A percentile compares a stretch with the other conserved stretches of the same genome.
Evolutionary conservation across 116 monocot genomes (phyloP).

Genomic region (Papilionanthe hybrid): DNA sequence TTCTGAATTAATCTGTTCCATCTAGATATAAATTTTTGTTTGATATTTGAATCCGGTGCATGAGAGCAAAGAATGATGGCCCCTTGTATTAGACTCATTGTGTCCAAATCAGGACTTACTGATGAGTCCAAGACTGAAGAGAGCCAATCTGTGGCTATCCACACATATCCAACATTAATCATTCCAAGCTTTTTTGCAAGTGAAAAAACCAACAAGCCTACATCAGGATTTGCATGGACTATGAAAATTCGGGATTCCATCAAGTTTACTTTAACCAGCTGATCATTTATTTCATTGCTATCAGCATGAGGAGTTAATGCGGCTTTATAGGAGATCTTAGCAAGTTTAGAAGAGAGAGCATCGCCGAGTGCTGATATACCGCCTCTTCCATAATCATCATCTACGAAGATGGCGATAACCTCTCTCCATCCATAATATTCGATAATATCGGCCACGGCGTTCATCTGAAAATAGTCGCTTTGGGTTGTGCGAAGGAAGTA

Average conservation of each 20-base stretch:
- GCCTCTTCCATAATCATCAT: slow-evolving; percentile 82
- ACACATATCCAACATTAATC: slow-evolving; percentile 79
- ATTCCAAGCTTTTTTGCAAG: slow-evolving; percentile 62
- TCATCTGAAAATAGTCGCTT: slow-evolving; percentile 83
- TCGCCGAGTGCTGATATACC: slow-evolving; percentile 58
- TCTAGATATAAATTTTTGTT: slow-evolving; percentile 35
- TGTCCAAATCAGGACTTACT: slow-evolving; percentile 16
- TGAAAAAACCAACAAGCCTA: slow-evolving; percentile 63
- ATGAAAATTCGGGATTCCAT: slow-evolving; percentile 83
- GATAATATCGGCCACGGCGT: slow-evolving; percentile 62
- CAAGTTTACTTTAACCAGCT: slow-evolving; percentile 55
- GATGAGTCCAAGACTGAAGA: slow-evolving; percentile 72
- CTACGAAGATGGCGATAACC: slow-evolving; percentile 71
- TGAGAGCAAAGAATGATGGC: slow-evolving; percentile 65
- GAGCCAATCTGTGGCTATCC: slow-evolving; percentile 97
- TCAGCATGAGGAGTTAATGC: slow-evolving; percentile 49
- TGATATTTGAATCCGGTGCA: slow-evolving; percentile 53
- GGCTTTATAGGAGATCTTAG: slow-evolving; percentile 76
- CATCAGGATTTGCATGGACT: slow-evolving; percentile 90
- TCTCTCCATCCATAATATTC: slow-evolving; percentile 70
- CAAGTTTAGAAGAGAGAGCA: slow-evolving; percentile 41
- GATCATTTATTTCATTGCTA: slow-evolving; percentile 27
- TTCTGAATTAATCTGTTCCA: slow-evolving; percentile 42
- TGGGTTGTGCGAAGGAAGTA: slow-evolving; percentile 71
- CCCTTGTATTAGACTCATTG: slow-evolving; percentile 69